These are phyloP conservation scores for Cardamine resedifolia DNA, from an alignment of 345 rosid genomes.

Conservation along the genomic window DNA sequence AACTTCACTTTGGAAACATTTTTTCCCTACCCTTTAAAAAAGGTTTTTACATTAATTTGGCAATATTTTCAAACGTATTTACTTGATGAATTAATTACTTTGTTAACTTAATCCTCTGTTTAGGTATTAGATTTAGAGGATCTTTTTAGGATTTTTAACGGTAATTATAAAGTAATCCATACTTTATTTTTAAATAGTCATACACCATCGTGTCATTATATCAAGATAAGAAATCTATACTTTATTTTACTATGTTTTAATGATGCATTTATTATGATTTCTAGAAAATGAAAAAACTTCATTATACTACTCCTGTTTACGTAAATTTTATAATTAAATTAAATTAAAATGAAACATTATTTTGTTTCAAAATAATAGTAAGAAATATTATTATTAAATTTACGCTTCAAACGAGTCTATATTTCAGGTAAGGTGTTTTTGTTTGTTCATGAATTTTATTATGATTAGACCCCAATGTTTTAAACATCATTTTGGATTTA, in stretches of 20 bases:
- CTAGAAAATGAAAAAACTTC: too few species aligned
- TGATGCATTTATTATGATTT: not conserved
- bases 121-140: too few species aligned
- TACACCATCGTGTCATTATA: not conserved
- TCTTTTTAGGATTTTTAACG: not conserved
- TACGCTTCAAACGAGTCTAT: not conserved
- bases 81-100: not conserved
- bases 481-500: not conserved
- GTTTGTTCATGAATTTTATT: not conserved
- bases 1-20: constrained; percentile 12
- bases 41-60: not conserved
- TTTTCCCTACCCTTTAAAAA: not conserved
- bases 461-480: not conserved
- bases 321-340: too few species aligned
- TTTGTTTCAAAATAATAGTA: not conserved
- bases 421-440: not conserved
- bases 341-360: not conserved
- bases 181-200: not conserved
- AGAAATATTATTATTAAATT: not conserved
- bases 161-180: not conserved
- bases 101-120: too few species aligned
- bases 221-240: not conserved
- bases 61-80: not conserved
- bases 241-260: not conserved
- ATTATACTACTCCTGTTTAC: too few species aligned